Base-by-base conservation (phyloP, 257 asterid genomes). In the Phtheirospermum japonicum region DNA sequence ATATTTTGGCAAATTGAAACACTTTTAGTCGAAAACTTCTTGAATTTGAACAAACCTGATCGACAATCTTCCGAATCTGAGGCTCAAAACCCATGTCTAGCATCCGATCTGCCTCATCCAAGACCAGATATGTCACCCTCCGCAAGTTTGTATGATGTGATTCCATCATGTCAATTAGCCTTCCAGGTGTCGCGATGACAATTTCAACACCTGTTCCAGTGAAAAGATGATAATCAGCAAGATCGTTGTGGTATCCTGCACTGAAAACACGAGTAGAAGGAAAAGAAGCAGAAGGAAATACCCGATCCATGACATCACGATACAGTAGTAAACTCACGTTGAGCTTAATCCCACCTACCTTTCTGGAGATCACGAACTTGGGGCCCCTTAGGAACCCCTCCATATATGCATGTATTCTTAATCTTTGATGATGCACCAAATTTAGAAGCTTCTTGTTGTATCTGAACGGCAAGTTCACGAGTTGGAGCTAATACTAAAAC, bases 291-390 rank as follows among this genome's bases (percentile, higher is more conserved):
- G 79, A 75, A 92, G 97, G 86, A 81, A 82, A 87, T 92, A 92
- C 97, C 97, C 99, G 99, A 89, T 88, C 88, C 83, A 85, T 81
- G 93, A 82, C 93, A 87, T 86, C 98, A 88, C 83, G 95, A 81
- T 73, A 90, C 86, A 92, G 97, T 84, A 89, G 94, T 82, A 92
- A 88, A 89, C 89, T 89, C 96, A 83, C 92, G 81, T 85, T 89
- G 95, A 89, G 97, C 99, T 77, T 81, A 86, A 81, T 90, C 51
- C 95, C 99, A 92, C 99, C 99, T 92, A 92, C 99, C 99, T 92
- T 92, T 92, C 99, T 92, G 99, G 74, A 92, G 99, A 89, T 92
- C 99, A 86, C 99, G 97, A 76, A 92, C 96, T 73, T 92, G 99
- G 57, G 99, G 99, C 51, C 99, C 99, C 90, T 92, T 92, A 43